Percentiles rank a stretch among this genome's conserved stretches.
Conservation (phyloP, 129 eudicot genomes). For the Escallonia herrerae region DNA sequence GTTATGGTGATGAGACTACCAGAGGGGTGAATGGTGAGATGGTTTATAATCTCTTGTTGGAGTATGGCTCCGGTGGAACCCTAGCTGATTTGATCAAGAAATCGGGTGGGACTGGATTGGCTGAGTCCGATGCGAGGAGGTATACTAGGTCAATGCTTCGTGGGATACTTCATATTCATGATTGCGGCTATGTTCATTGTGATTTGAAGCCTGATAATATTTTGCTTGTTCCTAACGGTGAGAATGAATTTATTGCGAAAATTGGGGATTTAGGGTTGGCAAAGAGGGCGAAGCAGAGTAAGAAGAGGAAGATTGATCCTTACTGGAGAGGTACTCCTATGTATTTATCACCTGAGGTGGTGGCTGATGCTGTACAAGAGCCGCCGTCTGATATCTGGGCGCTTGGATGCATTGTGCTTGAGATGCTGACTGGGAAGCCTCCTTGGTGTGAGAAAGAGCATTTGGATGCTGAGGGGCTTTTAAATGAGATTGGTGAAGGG, state of each 20-base stretch:
- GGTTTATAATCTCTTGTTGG: constrained; percentile 67
- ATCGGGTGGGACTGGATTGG: constrained; percentile 34
- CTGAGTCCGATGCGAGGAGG: constrained; percentile 37
- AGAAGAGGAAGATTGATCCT: constrained; percentile 32
- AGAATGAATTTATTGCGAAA: constrained; percentile 35
- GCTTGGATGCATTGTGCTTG: constrained; percentile 60
- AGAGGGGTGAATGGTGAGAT: constrained; percentile 36
- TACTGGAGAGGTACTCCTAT: constrained; percentile 51
- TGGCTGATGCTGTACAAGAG: constrained; percentile 45
- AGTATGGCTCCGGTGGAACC: constrained; percentile 85
- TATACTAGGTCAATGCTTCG: constrained; percentile 44
- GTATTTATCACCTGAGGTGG: constrained; percentile 69
- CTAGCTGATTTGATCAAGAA: constrained; percentile 48
- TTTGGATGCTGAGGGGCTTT: constrained; percentile 27
- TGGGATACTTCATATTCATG: constrained; percentile 56
- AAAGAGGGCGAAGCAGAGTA: constrained; percentile 36
- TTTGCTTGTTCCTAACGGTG: constrained; percentile 37
- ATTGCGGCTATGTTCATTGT: constrained; percentile 67
- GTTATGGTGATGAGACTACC: constrained; percentile 71
- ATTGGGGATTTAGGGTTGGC: constrained; percentile 86
- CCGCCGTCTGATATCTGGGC: constrained; percentile 72
- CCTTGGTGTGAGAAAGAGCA: constrained; percentile 31
- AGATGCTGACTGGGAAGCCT: constrained; percentile 70
- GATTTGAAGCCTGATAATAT: constrained; percentile 70
- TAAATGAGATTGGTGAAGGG: constrained; percentile 35